Evolutionary conservation across 805 yeast genomes (phyloP).

Genomic region (Yarrowia sp.): DNA sequence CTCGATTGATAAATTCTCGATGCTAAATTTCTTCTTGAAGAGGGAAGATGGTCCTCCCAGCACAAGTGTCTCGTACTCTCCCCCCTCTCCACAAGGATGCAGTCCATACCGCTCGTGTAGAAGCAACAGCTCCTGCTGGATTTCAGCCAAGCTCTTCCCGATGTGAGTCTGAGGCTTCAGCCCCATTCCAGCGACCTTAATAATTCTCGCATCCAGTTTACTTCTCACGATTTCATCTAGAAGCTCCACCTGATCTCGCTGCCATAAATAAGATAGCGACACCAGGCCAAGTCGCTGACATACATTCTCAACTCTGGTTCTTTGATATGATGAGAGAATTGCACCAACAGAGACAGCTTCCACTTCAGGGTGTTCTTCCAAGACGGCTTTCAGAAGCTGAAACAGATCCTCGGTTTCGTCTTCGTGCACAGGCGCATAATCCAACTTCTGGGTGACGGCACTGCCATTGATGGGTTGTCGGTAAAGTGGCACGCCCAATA

Average conservation of each 20-base stretch:
- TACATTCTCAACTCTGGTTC: conserved; percentile 90
- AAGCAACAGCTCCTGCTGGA: conserved; percentile 53
- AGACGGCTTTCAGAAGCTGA: conserved; percentile 50
- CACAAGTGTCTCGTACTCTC: conserved; percentile 93
- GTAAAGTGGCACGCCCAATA: conserved; percentile 78
- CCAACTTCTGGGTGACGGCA: conserved; percentile 63
- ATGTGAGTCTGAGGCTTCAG: conserved; percentile 51
- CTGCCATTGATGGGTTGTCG: conserved; percentile 61
- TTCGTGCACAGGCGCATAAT: conserved; percentile 61
- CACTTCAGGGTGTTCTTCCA: conserved; percentile 60
- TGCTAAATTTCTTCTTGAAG: conserved; percentile 46
- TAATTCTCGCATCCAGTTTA: conserved; percentile 70
- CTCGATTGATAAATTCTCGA: conserved; percentile 14
- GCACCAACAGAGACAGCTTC: conserved; percentile 95
- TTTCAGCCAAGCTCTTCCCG: conserved; percentile 62
- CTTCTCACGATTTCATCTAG: conserved; percentile 78
- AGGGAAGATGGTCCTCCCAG: conserved; percentile 72
- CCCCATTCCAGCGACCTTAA: conserved; percentile 94
- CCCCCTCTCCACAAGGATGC: conserved; percentile 98
- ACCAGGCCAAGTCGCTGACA: conserved; percentile 70
- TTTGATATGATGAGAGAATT: conserved; percentile 89
- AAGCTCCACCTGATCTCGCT: conserved; percentile 72
- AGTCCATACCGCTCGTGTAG: conserved; percentile 70
- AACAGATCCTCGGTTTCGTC: conserved; percentile 90
- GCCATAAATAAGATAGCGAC: conserved; percentile 83